These are phyloP conservation scores for Aspergillus sp. DNA, from an alignment of 2,329 filamentous ascomycete genomes.

Conservation along the genomic window DNA sequence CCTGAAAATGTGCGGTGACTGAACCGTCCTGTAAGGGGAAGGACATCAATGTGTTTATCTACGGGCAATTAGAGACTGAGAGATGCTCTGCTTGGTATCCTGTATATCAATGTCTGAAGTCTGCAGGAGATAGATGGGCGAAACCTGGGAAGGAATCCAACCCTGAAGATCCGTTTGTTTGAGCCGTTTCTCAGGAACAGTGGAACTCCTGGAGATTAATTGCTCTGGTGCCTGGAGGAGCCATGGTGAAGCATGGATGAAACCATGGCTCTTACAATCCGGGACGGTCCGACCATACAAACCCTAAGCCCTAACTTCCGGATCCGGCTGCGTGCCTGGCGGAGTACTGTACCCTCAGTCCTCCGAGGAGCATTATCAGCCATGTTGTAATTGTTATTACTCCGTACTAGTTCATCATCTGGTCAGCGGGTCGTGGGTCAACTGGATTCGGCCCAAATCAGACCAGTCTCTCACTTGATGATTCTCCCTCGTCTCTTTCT, in stretches of 20 bases:
- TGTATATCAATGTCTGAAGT: no score
- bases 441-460: constrained; percentile 3
- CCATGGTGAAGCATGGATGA: constrained; percentile 10
- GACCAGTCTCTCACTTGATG: not conserved
- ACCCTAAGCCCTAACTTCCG: constrained; percentile 27
- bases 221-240: not conserved
- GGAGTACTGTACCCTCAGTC: not conserved
- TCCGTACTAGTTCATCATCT: no score
- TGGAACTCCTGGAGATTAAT: not conserved
- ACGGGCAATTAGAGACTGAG: not conserved
- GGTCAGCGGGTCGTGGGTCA: constrained; percentile 12
- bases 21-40: not conserved
- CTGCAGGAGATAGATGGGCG: no score
- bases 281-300: constrained; percentile 6
- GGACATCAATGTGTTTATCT: not conserved
- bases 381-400: no score
- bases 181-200: constrained; percentile 5
- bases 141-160: not conserved
- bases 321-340: no score
- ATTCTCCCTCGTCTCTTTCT: constrained; percentile 1
- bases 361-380: not conserved
- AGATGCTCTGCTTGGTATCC: not conserved
- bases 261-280: not conserved
- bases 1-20: not conserved
- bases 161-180: not conserved